phyloP scores from a whole-genome alignment of 441 rosid species.

The Populus tomentosa region DNA sequence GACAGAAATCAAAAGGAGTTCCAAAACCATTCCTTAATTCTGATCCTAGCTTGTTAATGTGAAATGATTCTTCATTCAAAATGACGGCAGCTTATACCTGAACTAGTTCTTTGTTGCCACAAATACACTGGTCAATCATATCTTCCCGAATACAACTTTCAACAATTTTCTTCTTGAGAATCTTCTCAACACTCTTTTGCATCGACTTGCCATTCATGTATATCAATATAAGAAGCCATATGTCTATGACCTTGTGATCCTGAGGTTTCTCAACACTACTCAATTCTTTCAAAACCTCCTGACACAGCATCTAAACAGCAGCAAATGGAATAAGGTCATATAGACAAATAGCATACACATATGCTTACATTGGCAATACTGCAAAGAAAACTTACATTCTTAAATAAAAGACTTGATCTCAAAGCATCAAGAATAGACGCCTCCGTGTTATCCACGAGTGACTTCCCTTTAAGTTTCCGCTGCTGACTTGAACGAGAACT shows the following conservation, averaged over 20 bases:
- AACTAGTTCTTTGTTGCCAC: constrained; percentile 61
- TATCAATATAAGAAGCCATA: constrained; percentile 75
- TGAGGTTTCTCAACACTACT: constrained; percentile 56
- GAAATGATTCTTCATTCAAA: constrained; percentile 6
- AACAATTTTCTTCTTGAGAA: constrained; percentile 69
- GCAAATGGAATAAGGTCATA: constrained; percentile 14
- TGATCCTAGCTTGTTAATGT: constrained; percentile 7
- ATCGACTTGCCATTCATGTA: constrained; percentile 58
- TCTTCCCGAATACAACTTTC: constrained; percentile 58
- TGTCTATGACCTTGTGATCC: constrained; percentile 74
- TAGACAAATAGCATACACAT: constrained; percentile 2
- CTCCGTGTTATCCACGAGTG: constrained; percentile 42
- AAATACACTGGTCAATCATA: constrained; percentile 70
- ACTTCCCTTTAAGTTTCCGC: constrained; percentile 64
- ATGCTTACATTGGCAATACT: background rate
- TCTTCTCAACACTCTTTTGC: constrained; percentile 54
- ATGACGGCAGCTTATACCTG: constrained; percentile 39
- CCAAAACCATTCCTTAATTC: constrained; percentile 8
- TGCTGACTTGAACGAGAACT: constrained; percentile 34
- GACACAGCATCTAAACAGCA: constrained; percentile 58
- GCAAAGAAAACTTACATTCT: constrained; percentile 46
- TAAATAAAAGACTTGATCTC: constrained; percentile 76
- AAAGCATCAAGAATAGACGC: constrained; percentile 73
- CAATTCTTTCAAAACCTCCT: constrained; percentile 75
- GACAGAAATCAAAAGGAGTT: constrained; percentile 14